Evolutionary conservation across 345 rosid genomes (phyloP), one percentile per base, ranked within the genome.

Genomic region (Ceriops tagal): DNA sequence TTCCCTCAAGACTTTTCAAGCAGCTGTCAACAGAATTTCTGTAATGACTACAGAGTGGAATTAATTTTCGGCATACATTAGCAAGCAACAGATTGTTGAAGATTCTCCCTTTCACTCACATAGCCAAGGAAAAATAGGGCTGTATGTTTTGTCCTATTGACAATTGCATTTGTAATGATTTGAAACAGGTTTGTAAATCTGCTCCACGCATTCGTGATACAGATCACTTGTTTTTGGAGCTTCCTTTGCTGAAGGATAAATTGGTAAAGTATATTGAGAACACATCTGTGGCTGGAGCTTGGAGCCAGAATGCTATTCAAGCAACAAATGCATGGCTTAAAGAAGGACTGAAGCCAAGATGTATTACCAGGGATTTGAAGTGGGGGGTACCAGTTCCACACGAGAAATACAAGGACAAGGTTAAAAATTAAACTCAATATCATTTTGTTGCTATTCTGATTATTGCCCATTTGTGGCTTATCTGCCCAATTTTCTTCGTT

Each of bases 341-440:
- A 72, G 99, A 96, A 79, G 99, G 99, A 65, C 81, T 96, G 70
- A 92, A 74, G 71, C 79, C 77, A 53, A 83, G 99, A 49, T 92
- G 99, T 69, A 96, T 96, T 69, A 96, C 99, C 9, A 88, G 99
- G 77, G 99, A 96, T 82, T 81, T 96, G 73, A 96, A 92, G 78
- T 96, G 99, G 99, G 99, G 99, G 34, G 99, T 96, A 71, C 92
- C 99, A 34, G 99, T 92, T 63, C 99, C 99, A 30, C 99, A 83
- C 70, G 91, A 90, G 67, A 88, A 82, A 72, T 92, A 79, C 76
- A 80, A 81, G 83, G 67, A 73, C 67, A 73, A 73, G 71, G 77
- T 67, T 35, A 22, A 31, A 35, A 73, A n/a, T 47, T 34, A 61
- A 18, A 43, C 9, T 27, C 37, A 13, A 6, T 5, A 24, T 62